A percentile compares a stretch with the other conserved stretches of the same genome.
Evolutionary conservation across 257 asterid species (phyloP).

Genomic region (Nemophila menziesii): DNA sequence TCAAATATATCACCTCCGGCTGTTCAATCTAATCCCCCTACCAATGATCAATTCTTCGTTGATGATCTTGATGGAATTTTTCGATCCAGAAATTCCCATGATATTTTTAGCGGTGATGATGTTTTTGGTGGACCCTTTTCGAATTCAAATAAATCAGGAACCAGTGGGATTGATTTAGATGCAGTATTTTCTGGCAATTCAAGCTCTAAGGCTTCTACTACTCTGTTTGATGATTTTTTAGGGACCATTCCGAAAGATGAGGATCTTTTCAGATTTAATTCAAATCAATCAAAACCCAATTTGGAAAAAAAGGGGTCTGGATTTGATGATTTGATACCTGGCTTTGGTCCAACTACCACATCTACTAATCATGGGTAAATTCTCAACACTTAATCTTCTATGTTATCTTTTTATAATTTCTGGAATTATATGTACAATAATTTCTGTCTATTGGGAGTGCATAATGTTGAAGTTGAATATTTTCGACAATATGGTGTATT

Average conservation of each 20-base stretch:
- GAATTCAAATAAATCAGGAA: constrained; percentile 19
- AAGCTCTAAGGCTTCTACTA: constrained; percentile 16
- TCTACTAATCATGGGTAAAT: constrained; percentile 13
- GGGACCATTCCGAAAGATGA: constrained; percentile 17
- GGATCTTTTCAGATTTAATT: constrained; percentile 24
- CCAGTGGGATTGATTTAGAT: constrained; percentile 41
- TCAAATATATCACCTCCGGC: constrained; percentile 14
- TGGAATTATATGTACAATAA: no score
- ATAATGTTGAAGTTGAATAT: no score
- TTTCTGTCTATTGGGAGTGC: no score
- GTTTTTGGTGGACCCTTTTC: constrained; percentile 37
- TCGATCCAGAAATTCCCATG: constrained; percentile 20
- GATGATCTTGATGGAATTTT: constrained; percentile 71
- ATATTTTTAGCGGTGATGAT: constrained; percentile 25
- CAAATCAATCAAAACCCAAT: constrained; percentile 11
- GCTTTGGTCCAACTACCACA: constrained; percentile 36
- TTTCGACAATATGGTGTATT: no score
- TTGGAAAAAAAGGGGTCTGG: constrained; percentile 22
- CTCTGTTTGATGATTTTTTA: constrained; percentile 20
- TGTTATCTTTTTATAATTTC: no score
- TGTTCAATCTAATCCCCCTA: constrained; percentile 12
- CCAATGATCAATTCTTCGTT: constrained; percentile 24
- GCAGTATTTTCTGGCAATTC: constrained; percentile 23
- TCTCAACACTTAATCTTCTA: not conserved
- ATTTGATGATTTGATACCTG: constrained; percentile 46